Conservation (phyloP, 108 stramenopile species). For the Skeletonema tropicum region DNA sequence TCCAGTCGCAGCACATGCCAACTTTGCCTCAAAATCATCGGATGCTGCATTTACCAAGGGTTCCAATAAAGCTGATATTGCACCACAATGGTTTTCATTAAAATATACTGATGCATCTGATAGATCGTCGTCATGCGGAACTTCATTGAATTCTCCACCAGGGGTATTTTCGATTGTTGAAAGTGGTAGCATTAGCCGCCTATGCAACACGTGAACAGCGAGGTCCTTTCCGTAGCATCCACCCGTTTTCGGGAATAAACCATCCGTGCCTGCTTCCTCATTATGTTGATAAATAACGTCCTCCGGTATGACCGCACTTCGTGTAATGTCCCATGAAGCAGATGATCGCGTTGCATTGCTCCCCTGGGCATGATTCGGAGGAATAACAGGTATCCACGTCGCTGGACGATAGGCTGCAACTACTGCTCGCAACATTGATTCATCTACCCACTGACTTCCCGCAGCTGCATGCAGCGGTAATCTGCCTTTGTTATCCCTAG, state of each 20-base stretch:
- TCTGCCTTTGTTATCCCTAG: conserved; percentile 25
- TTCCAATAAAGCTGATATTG: conserved; percentile 28
- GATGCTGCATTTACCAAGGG: conserved; percentile 13
- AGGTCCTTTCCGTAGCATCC: conserved; percentile 25
- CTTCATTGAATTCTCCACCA: background rate
- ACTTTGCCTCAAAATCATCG: conserved; percentile 15
- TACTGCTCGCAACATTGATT: conserved; percentile 21
- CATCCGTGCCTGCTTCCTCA: conserved; percentile 6
- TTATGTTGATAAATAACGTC: background rate
- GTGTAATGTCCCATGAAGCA: conserved; percentile 13
- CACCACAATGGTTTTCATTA: conserved; percentile 18
- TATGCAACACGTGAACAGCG: conserved; percentile 19
- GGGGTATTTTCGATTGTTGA: background rate
- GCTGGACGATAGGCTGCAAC: conserved; percentile 29
- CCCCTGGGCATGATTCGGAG: background rate
- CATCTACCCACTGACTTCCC: conserved; percentile 20
- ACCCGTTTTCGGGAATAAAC: conserved; percentile 21
- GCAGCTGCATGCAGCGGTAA: conserved; percentile 45
- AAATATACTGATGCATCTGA: conserved; percentile 9
- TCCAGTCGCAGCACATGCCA: conserved; percentile 34
- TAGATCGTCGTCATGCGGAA: background rate
- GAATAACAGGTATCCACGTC: conserved; percentile 20
- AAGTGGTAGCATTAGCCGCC: background rate
- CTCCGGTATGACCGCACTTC: conserved; percentile 6
- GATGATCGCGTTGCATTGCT: conserved; percentile 10